Percentiles rank a stretch among this genome's conserved stretches.
These are phyloP conservation scores for Corymbia calophylla DNA, from an alignment of 441 rosid species.

Conservation along the genomic window DNA sequence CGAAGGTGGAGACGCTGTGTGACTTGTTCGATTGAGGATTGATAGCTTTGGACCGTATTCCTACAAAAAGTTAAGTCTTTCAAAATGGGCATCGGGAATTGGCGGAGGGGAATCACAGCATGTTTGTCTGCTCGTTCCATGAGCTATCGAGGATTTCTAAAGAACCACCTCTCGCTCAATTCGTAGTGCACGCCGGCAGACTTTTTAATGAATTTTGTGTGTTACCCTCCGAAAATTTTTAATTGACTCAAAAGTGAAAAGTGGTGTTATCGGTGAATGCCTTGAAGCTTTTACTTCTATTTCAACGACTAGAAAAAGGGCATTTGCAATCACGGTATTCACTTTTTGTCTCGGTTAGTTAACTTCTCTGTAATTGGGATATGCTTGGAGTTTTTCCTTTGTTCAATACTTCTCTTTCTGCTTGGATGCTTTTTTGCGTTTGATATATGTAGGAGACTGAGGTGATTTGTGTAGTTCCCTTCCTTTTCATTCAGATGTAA, in stretches of 20 bases:
- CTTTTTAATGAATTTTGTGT: background rate
- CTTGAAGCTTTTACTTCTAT: background rate
- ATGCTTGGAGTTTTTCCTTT: background rate
- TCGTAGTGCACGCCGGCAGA: background rate
- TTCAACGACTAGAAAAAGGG: background rate
- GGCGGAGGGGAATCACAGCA: constrained; percentile 67
- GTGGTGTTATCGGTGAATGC: background rate
- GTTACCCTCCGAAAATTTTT: background rate
- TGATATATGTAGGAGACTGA: background rate
- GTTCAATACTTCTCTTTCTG: background rate
- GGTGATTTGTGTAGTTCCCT: background rate
- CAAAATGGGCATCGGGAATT: constrained; percentile 81
- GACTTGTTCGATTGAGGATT: background rate
- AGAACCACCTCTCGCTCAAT: background rate
- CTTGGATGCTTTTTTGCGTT: background rate
- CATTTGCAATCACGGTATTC: background rate
- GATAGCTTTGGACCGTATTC: constrained; percentile 69
- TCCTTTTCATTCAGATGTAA: background rate
- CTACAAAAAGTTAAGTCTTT: constrained; percentile 74
- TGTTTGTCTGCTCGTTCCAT: constrained; percentile 17
- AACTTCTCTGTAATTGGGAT: background rate
- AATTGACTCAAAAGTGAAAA: background rate
- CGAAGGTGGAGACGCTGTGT: background rate
- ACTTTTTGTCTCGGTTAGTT: background rate
- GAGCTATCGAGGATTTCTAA: background rate